Evolutionary conservation across 2,329 filamentous ascomycete genomes (phyloP).

Genomic region (Ophiostoma perfectum): DNA sequence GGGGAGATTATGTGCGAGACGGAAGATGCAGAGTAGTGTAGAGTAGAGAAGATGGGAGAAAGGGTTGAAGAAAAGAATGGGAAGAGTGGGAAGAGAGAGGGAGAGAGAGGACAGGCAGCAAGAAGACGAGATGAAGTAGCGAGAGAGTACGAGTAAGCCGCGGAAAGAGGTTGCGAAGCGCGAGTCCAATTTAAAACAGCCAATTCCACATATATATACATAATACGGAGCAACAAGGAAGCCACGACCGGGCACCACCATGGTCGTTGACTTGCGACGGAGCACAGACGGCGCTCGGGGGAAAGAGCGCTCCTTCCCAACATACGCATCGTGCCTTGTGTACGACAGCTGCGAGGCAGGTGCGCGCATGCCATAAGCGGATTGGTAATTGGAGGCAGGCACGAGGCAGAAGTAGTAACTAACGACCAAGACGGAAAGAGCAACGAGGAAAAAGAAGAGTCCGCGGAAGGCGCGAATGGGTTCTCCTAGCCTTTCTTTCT

Average conservation of each 20-base stretch:
- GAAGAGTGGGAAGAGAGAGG: background rate
- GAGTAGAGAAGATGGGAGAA: background rate
- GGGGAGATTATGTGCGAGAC: conserved; percentile 1
- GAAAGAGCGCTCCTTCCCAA: background rate
- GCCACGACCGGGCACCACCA: background rate
- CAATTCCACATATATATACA: background rate
- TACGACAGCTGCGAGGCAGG: background rate
- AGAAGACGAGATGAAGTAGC: background rate
- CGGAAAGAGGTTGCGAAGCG: background rate
- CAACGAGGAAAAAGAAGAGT: background rate
- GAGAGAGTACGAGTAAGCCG: background rate
- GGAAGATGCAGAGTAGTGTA: background rate
- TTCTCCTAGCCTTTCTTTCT: background rate
- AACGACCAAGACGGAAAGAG: background rate
- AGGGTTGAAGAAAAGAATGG: background rate
- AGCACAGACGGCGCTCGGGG: conserved; percentile 4
- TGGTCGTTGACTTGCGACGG: background rate
- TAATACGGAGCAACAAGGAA: conserved; percentile 10
- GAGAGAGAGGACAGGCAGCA: background rate
- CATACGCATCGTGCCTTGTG: background rate
- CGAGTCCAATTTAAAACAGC: background rate
- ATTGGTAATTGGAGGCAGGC: conserved; percentile 6
- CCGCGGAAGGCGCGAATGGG: background rate
- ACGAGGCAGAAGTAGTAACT: background rate
- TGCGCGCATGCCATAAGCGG: background rate